phyloP scores from a whole-genome alignment of 306 rosid genomes.

The Sindora glabra region DNA sequence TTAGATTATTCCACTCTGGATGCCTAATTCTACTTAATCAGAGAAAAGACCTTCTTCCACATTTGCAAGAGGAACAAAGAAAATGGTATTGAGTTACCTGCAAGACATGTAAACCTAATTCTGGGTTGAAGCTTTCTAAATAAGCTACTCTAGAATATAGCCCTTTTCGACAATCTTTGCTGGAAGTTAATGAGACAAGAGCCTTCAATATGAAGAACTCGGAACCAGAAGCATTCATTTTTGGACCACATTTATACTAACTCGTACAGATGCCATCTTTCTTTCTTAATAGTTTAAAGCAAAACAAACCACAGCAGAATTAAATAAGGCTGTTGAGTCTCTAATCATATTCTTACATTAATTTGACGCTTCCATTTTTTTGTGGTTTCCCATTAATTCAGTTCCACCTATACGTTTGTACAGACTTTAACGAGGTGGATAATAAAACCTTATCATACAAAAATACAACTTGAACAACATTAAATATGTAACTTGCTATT shows the following conservation, averaged over 20 bases:
- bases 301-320: slow-evolving; percentile 12
- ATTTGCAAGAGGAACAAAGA: not conserved
- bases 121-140: not conserved
- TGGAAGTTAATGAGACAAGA: slow-evolving; percentile 17
- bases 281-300: not conserved
- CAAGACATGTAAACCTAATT: too few relatives aligned
- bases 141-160: not conserved
- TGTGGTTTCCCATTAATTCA: not conserved
- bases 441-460: not conserved
- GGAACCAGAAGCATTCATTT: not conserved
- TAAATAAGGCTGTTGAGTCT: slow-evolving; percentile 16
- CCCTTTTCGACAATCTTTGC: slow-evolving; percentile 3
- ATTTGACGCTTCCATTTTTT: slow-evolving; percentile 10
- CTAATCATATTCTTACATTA: slow-evolving; percentile 10
- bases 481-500: too few relatives aligned
- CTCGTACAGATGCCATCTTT: not conserved
- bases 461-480: not conserved
- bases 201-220: slow-evolving; percentile 9
- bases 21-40: not conserved
- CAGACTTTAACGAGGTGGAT: not conserved
- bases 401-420: not conserved
- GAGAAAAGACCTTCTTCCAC: not conserved
- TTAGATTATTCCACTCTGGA: not conserved
- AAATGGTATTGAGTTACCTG: too few relatives aligned
- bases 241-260: slow-evolving; percentile 27